Evolutionary conservation across 2,329 filamentous ascomycete genomes (phyloP).

Genomic region (Penicillium sp.): DNA sequence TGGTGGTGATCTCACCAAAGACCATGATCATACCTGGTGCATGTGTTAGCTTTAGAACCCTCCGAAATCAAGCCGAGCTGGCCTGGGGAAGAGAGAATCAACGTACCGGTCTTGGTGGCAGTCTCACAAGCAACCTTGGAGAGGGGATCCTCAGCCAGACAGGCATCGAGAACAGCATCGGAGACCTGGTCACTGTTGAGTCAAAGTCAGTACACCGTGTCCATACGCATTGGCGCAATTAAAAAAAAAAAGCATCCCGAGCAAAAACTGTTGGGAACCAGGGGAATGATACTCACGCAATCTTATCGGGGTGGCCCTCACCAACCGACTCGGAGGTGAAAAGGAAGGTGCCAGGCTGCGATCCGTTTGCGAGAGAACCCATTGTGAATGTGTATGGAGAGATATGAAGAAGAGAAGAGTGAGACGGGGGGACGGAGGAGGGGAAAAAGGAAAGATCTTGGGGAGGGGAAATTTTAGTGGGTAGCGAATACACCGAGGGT

Average conservation of each 20-base stretch:
- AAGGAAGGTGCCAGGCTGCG: constrained; percentile 67
- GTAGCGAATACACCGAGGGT: constrained; percentile 16
- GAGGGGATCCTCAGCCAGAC: constrained; percentile 87
- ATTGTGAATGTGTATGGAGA: constrained; percentile 52
- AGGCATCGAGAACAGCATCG: constrained; percentile 97
- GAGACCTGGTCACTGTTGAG: constrained; percentile 81
- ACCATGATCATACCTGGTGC: constrained; percentile 82
- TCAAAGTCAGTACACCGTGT: constrained; percentile 20
- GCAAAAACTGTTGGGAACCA: constrained; percentile 1
- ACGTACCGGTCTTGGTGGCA: constrained; percentile 92
- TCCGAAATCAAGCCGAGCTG: no score
- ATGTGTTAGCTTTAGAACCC: constrained; percentile 14
- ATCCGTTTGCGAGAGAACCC: constrained; percentile 56
- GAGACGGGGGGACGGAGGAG: constrained; percentile 16
- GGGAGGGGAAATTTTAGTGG: constrained; percentile 28
- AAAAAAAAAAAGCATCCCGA: background rate
- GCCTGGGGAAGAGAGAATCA: constrained; percentile 2
- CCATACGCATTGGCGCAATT: background rate
- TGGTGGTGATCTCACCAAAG: constrained; percentile 98
- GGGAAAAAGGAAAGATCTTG: constrained; percentile 25
- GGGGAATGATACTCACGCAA: constrained; percentile 59
- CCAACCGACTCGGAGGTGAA: constrained; percentile 91
- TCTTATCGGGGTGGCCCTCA: constrained; percentile 94
- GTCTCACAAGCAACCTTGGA: constrained; percentile 99
- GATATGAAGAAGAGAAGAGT: constrained; percentile 19